Percentiles rank a stretch among this genome's conserved stretches.
phyloP scores from a whole-genome alignment of 1,284 basidiomycete genomes.

The Ceratobasidium sp. region DNA sequence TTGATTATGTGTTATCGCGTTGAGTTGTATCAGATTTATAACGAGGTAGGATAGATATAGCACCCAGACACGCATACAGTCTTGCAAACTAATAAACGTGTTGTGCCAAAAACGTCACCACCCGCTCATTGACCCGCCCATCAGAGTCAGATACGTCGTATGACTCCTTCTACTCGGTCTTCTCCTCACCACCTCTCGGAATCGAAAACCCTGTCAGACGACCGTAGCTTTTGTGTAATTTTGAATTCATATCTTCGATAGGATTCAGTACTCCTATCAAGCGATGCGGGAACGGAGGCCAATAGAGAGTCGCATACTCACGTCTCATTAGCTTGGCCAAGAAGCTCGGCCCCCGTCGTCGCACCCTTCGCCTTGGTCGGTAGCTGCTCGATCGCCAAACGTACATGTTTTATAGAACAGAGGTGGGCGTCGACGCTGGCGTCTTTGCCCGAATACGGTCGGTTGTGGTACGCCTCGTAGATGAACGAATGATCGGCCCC shows the following conservation, averaged over 20 bases:
- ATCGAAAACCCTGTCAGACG: background rate
- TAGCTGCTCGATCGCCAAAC: constrained; percentile 32
- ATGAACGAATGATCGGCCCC: constrained; percentile 24
- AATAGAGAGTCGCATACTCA: background rate
- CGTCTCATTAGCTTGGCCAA: constrained; percentile 28
- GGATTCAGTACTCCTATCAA: background rate
- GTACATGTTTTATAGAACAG: constrained; percentile 28
- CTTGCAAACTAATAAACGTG: background rate
- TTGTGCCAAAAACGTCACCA: background rate
- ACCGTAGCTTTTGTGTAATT: background rate
- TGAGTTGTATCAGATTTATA: too few relatives aligned
- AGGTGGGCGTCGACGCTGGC: constrained; percentile 5
- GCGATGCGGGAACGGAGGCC: too few relatives aligned
- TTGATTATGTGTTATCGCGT: too few relatives aligned
- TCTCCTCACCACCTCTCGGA: background rate
- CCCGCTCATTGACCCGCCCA: background rate
- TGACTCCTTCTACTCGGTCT: background rate
- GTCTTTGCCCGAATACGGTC: constrained; percentile 27
- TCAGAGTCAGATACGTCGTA: background rate
- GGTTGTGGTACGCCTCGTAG: constrained; percentile 38
- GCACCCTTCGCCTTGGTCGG: constrained; percentile 35
- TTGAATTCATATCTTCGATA: background rate
- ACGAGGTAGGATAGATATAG: background rate
- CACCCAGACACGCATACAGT: background rate
- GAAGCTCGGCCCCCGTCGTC: constrained; percentile 24